Percentiles rank a stretch among this genome's conserved stretches.
Conservation (phyloP, 2,329 filamentous ascomycete species). For the Madurella mycetomatis region DNA sequence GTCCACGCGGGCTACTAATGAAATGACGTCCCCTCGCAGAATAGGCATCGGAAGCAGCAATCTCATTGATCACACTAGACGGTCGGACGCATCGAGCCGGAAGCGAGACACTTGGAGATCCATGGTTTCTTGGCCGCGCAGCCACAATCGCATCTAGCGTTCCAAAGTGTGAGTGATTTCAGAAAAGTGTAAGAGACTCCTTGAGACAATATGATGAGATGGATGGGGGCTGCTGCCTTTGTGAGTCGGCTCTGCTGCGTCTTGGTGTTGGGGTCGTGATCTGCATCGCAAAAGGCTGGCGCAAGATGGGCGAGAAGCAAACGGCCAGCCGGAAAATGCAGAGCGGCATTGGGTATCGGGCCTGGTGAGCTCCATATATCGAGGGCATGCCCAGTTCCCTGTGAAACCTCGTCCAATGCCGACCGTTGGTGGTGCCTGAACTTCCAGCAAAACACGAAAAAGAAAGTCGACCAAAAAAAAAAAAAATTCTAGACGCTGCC, state of each 20-base stretch:
- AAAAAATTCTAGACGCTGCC: neutral
- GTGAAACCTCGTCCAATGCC: constrained; percentile 7
- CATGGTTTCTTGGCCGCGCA: neutral
- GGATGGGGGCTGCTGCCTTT: neutral
- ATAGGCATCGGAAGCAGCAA: neutral
- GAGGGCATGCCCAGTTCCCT: neutral
- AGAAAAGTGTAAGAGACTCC: neutral
- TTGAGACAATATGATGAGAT: neutral
- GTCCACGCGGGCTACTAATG: neutral
- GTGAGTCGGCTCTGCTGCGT: neutral
- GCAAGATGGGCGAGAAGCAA: neutral
- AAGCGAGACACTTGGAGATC: neutral
- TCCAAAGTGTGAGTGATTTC: constrained; percentile 9
- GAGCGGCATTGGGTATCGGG: neutral
- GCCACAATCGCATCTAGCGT: neutral
- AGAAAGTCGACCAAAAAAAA: neutral
- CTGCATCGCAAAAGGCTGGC: neutral
- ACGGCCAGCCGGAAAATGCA: neutral
- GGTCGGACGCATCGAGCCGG: neutral
- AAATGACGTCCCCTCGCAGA: constrained; percentile 6
- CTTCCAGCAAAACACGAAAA: neutral
- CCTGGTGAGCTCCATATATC: neutral
- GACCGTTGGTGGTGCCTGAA: neutral
- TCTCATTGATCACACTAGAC: neutral
- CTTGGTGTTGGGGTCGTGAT: neutral